phyloP scores from a whole-genome alignment of 1,139 yeast species.

The Debaryomyces nepalensis region DNA sequence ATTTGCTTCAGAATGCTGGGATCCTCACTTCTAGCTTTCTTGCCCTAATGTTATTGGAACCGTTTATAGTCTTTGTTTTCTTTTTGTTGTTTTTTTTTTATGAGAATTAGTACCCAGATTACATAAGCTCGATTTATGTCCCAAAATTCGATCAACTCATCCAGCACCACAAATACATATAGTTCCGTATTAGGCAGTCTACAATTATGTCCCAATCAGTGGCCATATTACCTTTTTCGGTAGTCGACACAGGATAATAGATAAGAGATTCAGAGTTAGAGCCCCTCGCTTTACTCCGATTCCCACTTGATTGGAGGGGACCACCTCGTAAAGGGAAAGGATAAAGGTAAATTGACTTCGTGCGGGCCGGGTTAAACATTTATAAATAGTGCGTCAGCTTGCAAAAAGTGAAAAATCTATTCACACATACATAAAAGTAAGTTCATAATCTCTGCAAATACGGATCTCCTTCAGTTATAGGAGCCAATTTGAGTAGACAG shows the following conservation, averaged over 20 bases:
- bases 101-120: constrained; percentile 9
- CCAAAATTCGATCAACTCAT: too few species aligned
- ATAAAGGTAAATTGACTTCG: too few species aligned
- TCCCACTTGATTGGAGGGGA: too few species aligned
- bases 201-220: not conserved
- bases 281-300: constrained; percentile 3
- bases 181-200: constrained; percentile 8
- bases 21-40: constrained; percentile 5
- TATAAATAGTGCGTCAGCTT: not conserved
- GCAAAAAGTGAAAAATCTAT: constrained; percentile 2
- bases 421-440: not conserved
- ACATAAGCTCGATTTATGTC: constrained; percentile 10
- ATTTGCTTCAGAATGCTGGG: too few species aligned
- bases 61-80: constrained; percentile 1
- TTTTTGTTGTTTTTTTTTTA: constrained; percentile 12
- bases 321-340: too few species aligned
- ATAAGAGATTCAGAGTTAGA: not conserved
- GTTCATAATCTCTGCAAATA: constrained; percentile 2
- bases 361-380: not conserved
- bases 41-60: constrained; percentile 2
- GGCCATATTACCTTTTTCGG: not conserved
- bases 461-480: not conserved
- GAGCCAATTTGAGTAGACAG: too few species aligned
- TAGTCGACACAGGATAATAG: constrained; percentile 6
- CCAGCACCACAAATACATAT: constrained; percentile 3